Evolutionary conservation across 495 filamentous ascomycete genomes (phyloP), one percentile per base, ranked within the genome.

Genomic region (Tuber indicum): DNA sequence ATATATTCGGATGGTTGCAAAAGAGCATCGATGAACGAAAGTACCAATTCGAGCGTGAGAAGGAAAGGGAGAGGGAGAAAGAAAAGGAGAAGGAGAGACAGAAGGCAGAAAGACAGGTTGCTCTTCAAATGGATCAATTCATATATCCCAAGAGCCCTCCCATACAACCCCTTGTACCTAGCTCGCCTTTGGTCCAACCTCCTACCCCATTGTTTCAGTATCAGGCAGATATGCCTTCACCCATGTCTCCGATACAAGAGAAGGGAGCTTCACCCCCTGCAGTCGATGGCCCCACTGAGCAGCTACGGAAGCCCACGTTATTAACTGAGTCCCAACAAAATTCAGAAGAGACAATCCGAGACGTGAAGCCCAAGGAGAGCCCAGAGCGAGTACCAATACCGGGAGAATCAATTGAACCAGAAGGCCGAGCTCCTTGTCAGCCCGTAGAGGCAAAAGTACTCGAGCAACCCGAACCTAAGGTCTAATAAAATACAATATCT

Each of bases 1-100:
- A 92, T n/a, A 87, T 93, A 8, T 87, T 96, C 72, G 91, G 90
- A 23, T 97, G 94, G 89, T 89, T 97, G 79, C 92, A 92, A 82
- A 91, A 90, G 78, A 97, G 96, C 85, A 90, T 96, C 62, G 88
- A 91, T 26, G 92, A 94, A 79, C 89, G 90, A 42, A 93, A 91
- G 76, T 91, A 93, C 77, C 89, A 88, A 14, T 87, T 85, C 2
- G 90, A 91, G 83, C 76, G 26, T 66, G 58, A 66, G 58, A 66
- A 12, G 58, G 58, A 66, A 36, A 66, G 8, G 26, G 58, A 91
- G 92, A 72, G 81, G 85, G 78, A 83, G 85, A 71, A 85, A 82
- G 76, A 88, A 86, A 75, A 72, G 71, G 71, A 74, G 43, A 72
- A 80, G 21, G 76, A 74, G 43, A 71, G 76, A n/a, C 74, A 80